Conservation (phyloP, 495 filamentous ascomycete species). For the Xanthoparmelia taractica region DNA sequence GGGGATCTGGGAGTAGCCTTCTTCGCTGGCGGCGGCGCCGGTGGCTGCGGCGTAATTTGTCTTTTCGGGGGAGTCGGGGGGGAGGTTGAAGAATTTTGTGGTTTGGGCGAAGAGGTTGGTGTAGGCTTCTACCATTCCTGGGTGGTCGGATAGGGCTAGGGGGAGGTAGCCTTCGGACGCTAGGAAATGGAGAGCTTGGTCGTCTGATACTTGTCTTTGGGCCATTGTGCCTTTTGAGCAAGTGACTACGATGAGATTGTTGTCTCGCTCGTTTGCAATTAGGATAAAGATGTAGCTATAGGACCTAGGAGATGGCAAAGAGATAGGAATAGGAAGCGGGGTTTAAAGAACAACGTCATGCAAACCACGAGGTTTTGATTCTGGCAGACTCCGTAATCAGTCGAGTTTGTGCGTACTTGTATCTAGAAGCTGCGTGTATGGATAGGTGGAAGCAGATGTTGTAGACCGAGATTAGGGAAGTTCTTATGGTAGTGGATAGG, state of each 20-base stretch:
- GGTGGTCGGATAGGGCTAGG: slow-evolving; percentile 21
- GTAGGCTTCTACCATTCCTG: slow-evolving; percentile 20
- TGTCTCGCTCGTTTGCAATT: background rate
- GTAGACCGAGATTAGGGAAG: background rate
- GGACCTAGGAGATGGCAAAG: background rate
- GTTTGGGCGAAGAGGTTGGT: slow-evolving; percentile 17
- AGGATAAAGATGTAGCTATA: background rate
- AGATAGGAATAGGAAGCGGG: background rate
- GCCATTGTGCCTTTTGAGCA: background rate
- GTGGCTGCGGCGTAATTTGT: slow-evolving; percentile 14
- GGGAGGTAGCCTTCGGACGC: slow-evolving; percentile 22
- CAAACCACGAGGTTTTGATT: background rate
- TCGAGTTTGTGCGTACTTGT: background rate
- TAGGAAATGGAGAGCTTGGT: slow-evolving; percentile 20
- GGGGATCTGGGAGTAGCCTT: slow-evolving; percentile 23
- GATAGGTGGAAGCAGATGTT: background rate
- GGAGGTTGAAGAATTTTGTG: slow-evolving; percentile 17
- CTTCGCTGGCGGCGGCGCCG: slow-evolving; percentile 22
- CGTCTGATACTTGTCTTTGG: slow-evolving; percentile 12
- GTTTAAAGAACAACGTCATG: background rate
- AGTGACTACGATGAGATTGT: background rate
- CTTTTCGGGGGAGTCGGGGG: slow-evolving; percentile 19
- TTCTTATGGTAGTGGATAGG: too few relatives aligned
- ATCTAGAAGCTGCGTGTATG: background rate
- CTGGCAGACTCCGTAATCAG: background rate